Percentiles rank a stretch among this genome's conserved stretches.
Conservation (phyloP, 768 basidiomycete species). For the Pluteus cervinus region DNA sequence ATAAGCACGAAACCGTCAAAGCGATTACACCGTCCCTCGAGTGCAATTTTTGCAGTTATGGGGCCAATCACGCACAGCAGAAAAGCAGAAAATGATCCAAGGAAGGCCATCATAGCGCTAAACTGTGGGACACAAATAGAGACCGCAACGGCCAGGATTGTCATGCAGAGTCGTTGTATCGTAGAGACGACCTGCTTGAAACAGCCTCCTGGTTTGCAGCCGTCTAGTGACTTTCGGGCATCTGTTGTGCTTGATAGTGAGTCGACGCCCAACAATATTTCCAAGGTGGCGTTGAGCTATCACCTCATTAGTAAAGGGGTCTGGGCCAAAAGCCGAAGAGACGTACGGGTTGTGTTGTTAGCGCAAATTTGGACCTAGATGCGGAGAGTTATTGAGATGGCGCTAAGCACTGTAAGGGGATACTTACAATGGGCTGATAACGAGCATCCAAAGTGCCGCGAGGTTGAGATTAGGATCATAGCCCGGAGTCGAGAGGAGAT, state of each 20-base stretch:
- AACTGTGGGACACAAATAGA: constrained; percentile 80
- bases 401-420: neutral
- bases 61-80: constrained; percentile 75
- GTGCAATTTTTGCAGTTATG: constrained; percentile 59
- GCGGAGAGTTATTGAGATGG: neutral
- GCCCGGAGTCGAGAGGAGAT: constrained; percentile 66
- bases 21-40: constrained; percentile 40
- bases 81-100: constrained; percentile 85
- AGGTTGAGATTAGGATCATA: constrained; percentile 70
- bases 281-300: constrained; percentile 78
- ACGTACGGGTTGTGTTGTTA: constrained; percentile 75
- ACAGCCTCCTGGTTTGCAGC: neutral
- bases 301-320: neutral
- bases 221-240: constrained; percentile 19
- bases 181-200: constrained; percentile 33
- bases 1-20: constrained; percentile 53
- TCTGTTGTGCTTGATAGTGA: constrained; percentile 28
- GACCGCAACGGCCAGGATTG: constrained; percentile 53
- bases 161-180: constrained; percentile 53
- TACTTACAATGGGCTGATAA: constrained; percentile 66
- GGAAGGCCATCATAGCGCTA: constrained; percentile 79
- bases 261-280: constrained; percentile 70
- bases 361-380: constrained; percentile 77
- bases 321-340: neutral
- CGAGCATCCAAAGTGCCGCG: constrained; percentile 81